Evolutionary conservation across 2,329 filamentous ascomycete genomes (phyloP), one percentile per base, ranked within the genome.

Genomic region (Amesomyces nigricolor): DNA sequence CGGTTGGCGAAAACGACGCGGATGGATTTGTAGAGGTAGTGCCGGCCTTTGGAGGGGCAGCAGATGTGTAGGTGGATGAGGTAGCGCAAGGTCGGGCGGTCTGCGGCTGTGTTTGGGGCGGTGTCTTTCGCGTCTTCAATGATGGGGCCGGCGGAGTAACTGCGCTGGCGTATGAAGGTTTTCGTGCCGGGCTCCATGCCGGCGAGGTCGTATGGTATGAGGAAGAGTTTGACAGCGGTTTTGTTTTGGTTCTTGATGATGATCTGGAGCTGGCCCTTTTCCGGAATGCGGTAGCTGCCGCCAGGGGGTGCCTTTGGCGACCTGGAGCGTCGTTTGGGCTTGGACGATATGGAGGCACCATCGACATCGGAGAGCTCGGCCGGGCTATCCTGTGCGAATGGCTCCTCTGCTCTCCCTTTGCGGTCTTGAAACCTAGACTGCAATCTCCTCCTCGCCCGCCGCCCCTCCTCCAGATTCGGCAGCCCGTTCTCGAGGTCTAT

Each of bases 181-280:
- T 97, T 97, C 14, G 90, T 95, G 0, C 91, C 91, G 0, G 90
- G 82, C 59, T 94, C 87, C 92, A 99, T 99, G 50, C 90, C 92
- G 1, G 83, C 80, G 1, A 99, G 76, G 67, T 97, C 91, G 64
- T 97, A 99, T 0, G 92, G 94, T 2, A 99, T 83, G 22, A 97
- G 78, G 64, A 97, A 97, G 0, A 99, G 77, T 70, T 99, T 97
- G 53, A 97, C 92, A 1, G 94, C 94, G 3, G 94, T 97, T 68
- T 97, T 97, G 73, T 97, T 96, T 14, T 91, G 92, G 65, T 97
- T 99, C 70, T 97, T 97, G 69, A 99, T 89, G 59, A 99, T 87
- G 61, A 99, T 95, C 65, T 99, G 94, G 13, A 99, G 77, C 70
- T 97, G 94, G 0, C 94, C 94, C 69, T 91, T 88, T 66, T 94